Evolutionary conservation across 2,329 filamentous ascomycete genomes (phyloP), one percentile per base, ranked within the genome.

Genomic region (Apiospora phragmitis): DNA sequence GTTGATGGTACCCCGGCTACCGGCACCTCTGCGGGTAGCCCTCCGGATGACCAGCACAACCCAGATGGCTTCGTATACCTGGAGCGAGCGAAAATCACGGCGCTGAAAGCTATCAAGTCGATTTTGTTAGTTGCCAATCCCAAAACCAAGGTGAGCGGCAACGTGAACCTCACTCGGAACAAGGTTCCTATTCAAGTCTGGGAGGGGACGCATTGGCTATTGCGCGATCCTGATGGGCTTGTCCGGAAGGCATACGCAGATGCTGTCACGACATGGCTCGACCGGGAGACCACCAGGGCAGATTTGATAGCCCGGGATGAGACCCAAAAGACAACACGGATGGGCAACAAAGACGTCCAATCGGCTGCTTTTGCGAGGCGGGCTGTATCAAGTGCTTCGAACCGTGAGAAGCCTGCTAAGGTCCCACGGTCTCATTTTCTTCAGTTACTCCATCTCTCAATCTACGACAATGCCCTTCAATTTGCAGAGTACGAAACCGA

Each of bases 131-230:
- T 97, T 29, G 94, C 95, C 3, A 97, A 97, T 77, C 87, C 88
- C 55, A 88, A 87, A 74, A 87, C 86, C 29, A 89, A 87, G 74
- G 83, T 87, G 71, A 86, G 84, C 74, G 88, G 87, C 74, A 90
- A 86, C 78, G 87, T 85, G 68, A 89, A 89, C 41, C 88, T 96
- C 68, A 89, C 90, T 7, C 89, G 94, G 73, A 93, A 92, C 79
- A 89, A 87, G 51, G 93, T 97, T 0, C 91, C 93, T 0, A 86
- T 97, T 11, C 89, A 93, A 69, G 92, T 95, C 0, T 99, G 96
- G 96, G 95, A 98, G 80, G 94, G 94, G n/a, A 97, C 95, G 0
- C 94, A 98, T 72, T 97, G 94, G 93, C 88, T 98, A 62, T 84
- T 98, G 26, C 91, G 93, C 47, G 95, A 98, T 77, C 87, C 90